These are phyloP conservation scores for Abrus pulchellus DNA, from an alignment of 306 rosid genomes.

Conservation along the genomic window DNA sequence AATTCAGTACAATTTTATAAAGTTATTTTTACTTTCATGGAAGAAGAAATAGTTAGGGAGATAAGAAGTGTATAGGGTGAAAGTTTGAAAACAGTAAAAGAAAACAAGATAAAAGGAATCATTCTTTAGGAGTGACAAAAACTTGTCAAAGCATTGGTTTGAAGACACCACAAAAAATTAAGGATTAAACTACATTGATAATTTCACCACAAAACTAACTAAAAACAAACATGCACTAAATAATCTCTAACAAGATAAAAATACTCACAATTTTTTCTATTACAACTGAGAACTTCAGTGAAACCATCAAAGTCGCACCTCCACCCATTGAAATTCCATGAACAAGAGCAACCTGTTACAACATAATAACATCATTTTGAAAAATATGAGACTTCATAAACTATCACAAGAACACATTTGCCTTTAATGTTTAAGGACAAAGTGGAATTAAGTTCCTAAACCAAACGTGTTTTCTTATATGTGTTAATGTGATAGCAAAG, in stretches of 20 bases:
- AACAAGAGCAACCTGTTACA: constrained; percentile 82
- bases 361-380: constrained; percentile 31
- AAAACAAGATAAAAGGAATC: neutral
- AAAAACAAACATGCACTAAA: neutral
- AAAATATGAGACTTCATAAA: constrained; percentile 21
- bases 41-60: constrained; percentile 9
- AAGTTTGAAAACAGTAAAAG: neutral
- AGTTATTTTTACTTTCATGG: constrained; percentile 11
- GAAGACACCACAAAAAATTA: constrained; percentile 19
- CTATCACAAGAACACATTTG: neutral
- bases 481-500: constrained; percentile 88
- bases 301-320: constrained; percentile 92
- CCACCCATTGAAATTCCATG: constrained; percentile 98
- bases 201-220: neutral
- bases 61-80: neutral
- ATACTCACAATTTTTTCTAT: constrained; percentile 87
- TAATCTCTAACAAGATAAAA: constrained; percentile 41
- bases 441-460: constrained; percentile 25
- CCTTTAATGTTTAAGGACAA: neutral
- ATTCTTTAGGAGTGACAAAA: constrained; percentile 73
- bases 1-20: neutral
- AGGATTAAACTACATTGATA: constrained; percentile 22
- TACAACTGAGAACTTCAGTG: constrained; percentile 88
- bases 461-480: constrained; percentile 87
- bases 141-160: constrained; percentile 60